Base-by-base conservation (phyloP, 73 alveolate genomes). In the Stentor coeruleus region DNA sequence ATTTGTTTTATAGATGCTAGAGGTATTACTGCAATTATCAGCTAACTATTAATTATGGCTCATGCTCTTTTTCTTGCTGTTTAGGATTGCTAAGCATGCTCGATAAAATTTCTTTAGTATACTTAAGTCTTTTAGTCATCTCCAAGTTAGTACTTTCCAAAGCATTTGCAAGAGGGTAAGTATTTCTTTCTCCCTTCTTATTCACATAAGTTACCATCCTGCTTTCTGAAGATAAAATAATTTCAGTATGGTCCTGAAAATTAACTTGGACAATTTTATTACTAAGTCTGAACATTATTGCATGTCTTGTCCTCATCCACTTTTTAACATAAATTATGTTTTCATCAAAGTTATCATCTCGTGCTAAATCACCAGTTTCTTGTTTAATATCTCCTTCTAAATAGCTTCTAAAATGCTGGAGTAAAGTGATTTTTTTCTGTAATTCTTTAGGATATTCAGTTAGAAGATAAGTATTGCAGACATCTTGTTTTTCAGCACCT, bases 261-360 rank as follows among this genome's bases (percentile, higher is more conserved):
- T 93, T 94, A 55, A 97, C 98, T 91, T 97, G 94, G 38, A 97
- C 98, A 35, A 96, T 93, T 81, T 96, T 96, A 81, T 96, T 95
- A 3, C 97, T 89, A 59, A 96, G 93, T 85, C 99, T 89, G 91
- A 96, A 96, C 95, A 96, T 89, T 38, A 95, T 93, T 42, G 99
- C 98, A 84, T 96, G 98, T 40, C 96, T 91, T 3, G 99, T 96
- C 85, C 95, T 89, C 97, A 96, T 96, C 98, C 98, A 96, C 85
- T 94, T 96, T 87, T 95, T 96, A 39, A 96, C 97, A 87, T 95
- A 96, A 39, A 95, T 86, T 4, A 55, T 59, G 26, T 59, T 55
- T 58, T 85, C 41, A 30, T 26, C 15, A n/a, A n/a, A n/a, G n/a
- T n/a, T n/a, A 20, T 85, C 90, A 35, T 81, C 85, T 36, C 38